Evolutionary conservation across 441 rosid species (phyloP), one percentile per base, ranked within the genome.

Genomic region (Daphne laureola): DNA sequence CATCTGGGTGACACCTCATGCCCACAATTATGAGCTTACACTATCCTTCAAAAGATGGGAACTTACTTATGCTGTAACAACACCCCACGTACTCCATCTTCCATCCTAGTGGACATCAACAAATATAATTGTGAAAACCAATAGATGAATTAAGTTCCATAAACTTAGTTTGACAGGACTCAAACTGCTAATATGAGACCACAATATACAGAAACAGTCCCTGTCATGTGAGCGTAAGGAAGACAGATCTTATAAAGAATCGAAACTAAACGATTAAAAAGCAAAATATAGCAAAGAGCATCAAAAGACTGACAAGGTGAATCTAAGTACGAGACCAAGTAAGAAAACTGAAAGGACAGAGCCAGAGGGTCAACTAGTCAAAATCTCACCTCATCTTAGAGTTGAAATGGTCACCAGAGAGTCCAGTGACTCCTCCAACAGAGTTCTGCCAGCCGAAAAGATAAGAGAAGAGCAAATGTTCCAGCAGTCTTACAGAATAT

Each of bases 31-130:
- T 42, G n/a, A 21, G 48, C 42, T 42, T 8, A n/a, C 49, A 38
- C 7, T 40, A 56, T 49, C 23, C 43, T 35, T 50, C 46, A 23
- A 48, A 67, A 55, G 44, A 21, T 53, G 49, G 49, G n/a, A 45
- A 65, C 70, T 68, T 79, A 87, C 98, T 81, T 83, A 76, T 91
- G 95, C 16, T 79, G 76, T 70, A 91, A 70, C 53, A 70, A 76
- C 50, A 91, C 86, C 58, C 81, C 87, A 69, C 62, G 90, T 47
- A 85, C 81, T 64, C 95, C 85, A 57, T 87, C 83, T 62, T 61
- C 68, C 42, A 61, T 73, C 80, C 98, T 91, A 68, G 41, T 65
- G 64, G 49, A 38, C 47, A 50, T 14, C 46, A 26, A 60, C 46
- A 38, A 48, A 38, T 43, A n/a, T 45, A 3, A 45, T 31, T 31